Conservation (phyloP, 2,329 filamentous ascomycete genomes). For the Mollisia scopiformis region DNA sequence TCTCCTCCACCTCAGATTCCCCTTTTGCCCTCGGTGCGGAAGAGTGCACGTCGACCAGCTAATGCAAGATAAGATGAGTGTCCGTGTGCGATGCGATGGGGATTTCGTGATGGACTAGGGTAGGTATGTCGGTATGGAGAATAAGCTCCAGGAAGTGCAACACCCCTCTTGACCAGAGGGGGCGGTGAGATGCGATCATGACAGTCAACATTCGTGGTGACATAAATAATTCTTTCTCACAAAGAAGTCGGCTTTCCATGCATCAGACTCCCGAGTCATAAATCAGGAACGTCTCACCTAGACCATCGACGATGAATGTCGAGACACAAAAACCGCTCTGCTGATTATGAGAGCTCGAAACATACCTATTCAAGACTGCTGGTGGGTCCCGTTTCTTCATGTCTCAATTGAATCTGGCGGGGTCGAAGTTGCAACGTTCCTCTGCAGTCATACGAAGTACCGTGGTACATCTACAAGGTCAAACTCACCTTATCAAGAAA, state of each 20-base stretch:
- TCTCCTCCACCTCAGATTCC: neutral
- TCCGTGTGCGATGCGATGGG: neutral
- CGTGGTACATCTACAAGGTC: neutral
- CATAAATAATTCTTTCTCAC: neutral
- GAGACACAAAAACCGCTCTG: neutral
- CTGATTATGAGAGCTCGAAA: neutral
- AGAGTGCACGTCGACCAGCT: neutral
- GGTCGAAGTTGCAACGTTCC: neutral
- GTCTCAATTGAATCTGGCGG: neutral
- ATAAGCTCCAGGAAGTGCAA: neutral
- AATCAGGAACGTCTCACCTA: neutral
- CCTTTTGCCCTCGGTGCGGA: neutral
- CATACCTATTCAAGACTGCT: neutral
- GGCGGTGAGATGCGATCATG: neutral
- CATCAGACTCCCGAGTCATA: conserved; percentile 5
- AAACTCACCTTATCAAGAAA: neutral
- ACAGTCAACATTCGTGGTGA: neutral
- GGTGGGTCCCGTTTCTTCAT: neutral
- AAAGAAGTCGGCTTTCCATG: neutral
- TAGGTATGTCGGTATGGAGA: neutral
- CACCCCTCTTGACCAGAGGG: neutral
- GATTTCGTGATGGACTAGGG: neutral
- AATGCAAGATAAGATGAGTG: neutral
- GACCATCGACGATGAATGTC: neutral
- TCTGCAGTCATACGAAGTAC: neutral